A percentile compares a stretch with the other conserved stretches of the same genome.
Conservation (phyloP, 805 yeast genomes). For the Geotrichum ghanense region DNA sequence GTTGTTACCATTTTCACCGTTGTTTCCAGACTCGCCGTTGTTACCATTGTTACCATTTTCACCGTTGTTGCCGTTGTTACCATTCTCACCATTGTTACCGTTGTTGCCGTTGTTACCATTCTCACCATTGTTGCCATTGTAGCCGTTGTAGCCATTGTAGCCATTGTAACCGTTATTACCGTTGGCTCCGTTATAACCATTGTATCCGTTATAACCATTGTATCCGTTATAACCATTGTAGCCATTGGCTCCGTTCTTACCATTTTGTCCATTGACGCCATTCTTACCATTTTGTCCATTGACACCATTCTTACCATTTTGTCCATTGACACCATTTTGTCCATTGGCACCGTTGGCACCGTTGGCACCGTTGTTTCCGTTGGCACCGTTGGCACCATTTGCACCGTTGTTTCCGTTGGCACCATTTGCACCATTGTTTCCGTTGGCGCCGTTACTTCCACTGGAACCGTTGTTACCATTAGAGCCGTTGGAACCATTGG, state of each 20-base stretch:
- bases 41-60: background rate
- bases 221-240: background rate
- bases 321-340: background rate
- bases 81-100: background rate
- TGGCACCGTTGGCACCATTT: conserved; percentile 3
- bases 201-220: background rate
- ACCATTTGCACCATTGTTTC: background rate
- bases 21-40: background rate
- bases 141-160: conserved; percentile 3
- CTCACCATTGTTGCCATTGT: conserved; percentile 19
- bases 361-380: background rate
- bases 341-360: conserved; percentile 1
- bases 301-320: background rate
- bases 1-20: background rate
- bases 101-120: conserved; percentile 20
- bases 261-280: background rate
- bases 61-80: background rate
- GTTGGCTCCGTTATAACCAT: background rate
- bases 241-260: background rate
- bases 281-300: background rate
- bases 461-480: conserved; percentile 3
- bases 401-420: conserved; percentile 3
- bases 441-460: conserved; percentile 3
- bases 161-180: conserved; percentile 2
- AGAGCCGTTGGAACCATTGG: background rate